Conservation (phyloP, 441 rosid genomes). For the Syzygium syzygioides region DNA sequence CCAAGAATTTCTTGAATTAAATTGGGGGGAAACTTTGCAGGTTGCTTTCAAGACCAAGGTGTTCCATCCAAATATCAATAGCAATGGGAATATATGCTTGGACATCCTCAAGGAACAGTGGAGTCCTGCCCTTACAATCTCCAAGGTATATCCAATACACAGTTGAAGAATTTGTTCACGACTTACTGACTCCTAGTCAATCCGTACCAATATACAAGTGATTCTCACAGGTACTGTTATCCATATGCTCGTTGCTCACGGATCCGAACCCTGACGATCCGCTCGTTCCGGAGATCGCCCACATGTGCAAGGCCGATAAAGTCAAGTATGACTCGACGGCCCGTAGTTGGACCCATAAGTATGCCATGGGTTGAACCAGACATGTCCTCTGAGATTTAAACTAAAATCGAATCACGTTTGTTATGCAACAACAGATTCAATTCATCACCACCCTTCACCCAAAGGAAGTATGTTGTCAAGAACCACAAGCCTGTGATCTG, state of each 20-base stretch:
- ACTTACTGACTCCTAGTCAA: neutral
- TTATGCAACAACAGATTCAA: neutral
- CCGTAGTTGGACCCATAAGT: slow-evolving; percentile 69
- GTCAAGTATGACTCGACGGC: slow-evolving; percentile 55
- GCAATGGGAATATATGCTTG: slow-evolving; percentile 57
- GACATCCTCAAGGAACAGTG: slow-evolving; percentile 65
- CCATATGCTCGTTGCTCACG: slow-evolving; percentile 63
- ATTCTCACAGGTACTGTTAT: slow-evolving; percentile 42
- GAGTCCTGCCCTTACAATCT: slow-evolving; percentile 68
- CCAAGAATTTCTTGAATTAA: neutral
- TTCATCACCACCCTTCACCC: neutral
- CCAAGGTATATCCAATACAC: slow-evolving; percentile 29
- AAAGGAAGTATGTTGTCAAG: neutral
- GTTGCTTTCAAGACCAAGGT: slow-evolving; percentile 60
- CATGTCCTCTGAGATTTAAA: neutral
- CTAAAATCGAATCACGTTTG: neutral
- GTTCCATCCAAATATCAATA: slow-evolving; percentile 57
- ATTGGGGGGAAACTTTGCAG: slow-evolving; percentile 17
- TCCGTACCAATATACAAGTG: neutral
- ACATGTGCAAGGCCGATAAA: slow-evolving; percentile 51
- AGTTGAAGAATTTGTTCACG: neutral
- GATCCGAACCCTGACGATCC: slow-evolving; percentile 76
- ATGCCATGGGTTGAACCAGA: slow-evolving; percentile 46
- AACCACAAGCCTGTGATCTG: neutral
- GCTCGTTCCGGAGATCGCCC: slow-evolving; percentile 65